These are phyloP conservation scores for Fusarium sp. DNA, from an alignment of 2,329 filamentous ascomycete species.

Conservation along the genomic window DNA sequence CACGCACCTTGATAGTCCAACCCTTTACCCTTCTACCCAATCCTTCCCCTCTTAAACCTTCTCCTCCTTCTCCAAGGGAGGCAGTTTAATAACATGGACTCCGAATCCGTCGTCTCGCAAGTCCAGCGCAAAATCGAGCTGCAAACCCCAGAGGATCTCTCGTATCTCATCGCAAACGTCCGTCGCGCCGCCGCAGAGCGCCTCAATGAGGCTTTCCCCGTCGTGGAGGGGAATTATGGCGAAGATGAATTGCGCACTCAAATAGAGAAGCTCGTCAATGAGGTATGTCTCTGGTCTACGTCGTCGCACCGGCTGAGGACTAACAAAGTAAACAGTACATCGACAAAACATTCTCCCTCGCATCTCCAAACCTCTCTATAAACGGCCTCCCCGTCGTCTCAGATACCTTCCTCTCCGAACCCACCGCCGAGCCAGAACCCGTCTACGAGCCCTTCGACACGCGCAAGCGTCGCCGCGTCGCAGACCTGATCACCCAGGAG, in stretches of 20 bases:
- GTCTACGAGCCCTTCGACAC: slow-evolving; percentile 72
- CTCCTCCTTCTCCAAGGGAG: neutral
- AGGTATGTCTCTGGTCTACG: slow-evolving; percentile 56
- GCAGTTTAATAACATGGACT: slow-evolving; percentile 49
- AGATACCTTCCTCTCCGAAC: slow-evolving; percentile 53
- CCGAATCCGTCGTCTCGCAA: slow-evolving; percentile 53
- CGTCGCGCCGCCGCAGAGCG: slow-evolving; percentile 75
- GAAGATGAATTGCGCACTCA: slow-evolving; percentile 69
- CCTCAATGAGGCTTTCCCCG: slow-evolving; percentile 76
- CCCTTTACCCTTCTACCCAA: neutral
- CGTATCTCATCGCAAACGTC: slow-evolving; percentile 77
- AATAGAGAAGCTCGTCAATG: slow-evolving; percentile 71
- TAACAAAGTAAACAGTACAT: slow-evolving; percentile 65
- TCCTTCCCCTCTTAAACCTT: neutral
- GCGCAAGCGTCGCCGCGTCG: slow-evolving; percentile 69
- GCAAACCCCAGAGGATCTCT: slow-evolving; percentile 79
- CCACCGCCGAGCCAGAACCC: slow-evolving; percentile 41
- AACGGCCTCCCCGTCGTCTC: slow-evolving; percentile 68
- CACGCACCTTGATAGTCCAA: slow-evolving; percentile 34
- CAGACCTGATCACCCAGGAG: slow-evolving; percentile 71
- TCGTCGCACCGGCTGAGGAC: neutral
- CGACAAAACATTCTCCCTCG: slow-evolving; percentile 68
- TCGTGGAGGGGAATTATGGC: slow-evolving; percentile 62
- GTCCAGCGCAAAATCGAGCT: slow-evolving; percentile 82
- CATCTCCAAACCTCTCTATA: slow-evolving; percentile 70